phyloP scores from a whole-genome alignment of 2,329 filamentous ascomycete genomes.

The Calonectria crousiana region DNA sequence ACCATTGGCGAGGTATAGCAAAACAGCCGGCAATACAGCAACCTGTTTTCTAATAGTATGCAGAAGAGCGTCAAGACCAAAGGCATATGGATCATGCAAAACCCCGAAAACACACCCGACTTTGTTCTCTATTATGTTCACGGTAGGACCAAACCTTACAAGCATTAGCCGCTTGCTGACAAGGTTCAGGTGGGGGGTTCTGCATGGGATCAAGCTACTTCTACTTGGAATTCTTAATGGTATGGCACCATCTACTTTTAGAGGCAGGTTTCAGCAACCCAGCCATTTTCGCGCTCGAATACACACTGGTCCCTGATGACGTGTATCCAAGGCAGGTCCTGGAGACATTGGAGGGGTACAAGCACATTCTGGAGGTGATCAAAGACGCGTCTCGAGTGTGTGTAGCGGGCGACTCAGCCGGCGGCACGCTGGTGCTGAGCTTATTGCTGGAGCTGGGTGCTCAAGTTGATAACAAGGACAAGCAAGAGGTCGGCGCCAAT shows the following conservation, averaged over 20 bases:
- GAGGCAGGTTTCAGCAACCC: slow-evolving; percentile 78
- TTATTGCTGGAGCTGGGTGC: slow-evolving; percentile 75
- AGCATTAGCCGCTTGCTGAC: slow-evolving; percentile 13
- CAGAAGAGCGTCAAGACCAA: slow-evolving; percentile 58
- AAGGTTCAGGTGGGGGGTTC: slow-evolving; percentile 77
- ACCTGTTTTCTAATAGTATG: neutral
- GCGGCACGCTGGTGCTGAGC: slow-evolving; percentile 79
- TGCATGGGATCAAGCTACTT: slow-evolving; percentile 86
- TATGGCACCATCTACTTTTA: slow-evolving; percentile 76
- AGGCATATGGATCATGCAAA: slow-evolving; percentile 78
- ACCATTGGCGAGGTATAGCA: slow-evolving; percentile 44
- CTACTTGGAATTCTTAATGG: slow-evolving; percentile 85
- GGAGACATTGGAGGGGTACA: slow-evolving; percentile 78
- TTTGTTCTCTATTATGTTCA: slow-evolving; percentile 87
- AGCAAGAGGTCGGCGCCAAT: slow-evolving; percentile 27
- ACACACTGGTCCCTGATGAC: slow-evolving; percentile 81
- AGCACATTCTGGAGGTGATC: slow-evolving; percentile 72
- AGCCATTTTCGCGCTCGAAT: slow-evolving; percentile 83
- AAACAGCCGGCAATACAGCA: neutral
- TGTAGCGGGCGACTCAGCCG: slow-evolving; percentile 84
- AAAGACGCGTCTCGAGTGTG: slow-evolving; percentile 72
- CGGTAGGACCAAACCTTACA: slow-evolving; percentile 60
- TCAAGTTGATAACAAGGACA: slow-evolving; percentile 39
- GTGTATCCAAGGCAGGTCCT: slow-evolving; percentile 80
- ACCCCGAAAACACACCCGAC: slow-evolving; percentile 73